phyloP scores from a whole-genome alignment of 441 rosid species.

The Populus tomentosa region DNA sequence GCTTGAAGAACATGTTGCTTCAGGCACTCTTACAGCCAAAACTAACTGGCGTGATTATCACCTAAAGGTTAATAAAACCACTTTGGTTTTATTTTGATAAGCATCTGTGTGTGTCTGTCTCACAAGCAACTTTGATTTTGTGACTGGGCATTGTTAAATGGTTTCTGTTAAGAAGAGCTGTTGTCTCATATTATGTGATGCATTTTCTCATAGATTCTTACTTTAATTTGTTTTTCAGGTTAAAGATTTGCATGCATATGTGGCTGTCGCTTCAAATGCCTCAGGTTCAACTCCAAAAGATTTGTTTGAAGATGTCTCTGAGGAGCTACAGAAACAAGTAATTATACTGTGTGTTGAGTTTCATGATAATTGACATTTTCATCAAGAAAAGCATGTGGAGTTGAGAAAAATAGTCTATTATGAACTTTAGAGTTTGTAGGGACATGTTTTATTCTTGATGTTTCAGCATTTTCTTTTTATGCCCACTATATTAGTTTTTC shows the following conservation, averaged over 20 bases:
- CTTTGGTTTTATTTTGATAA: background rate
- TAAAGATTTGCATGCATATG: constrained; percentile 74
- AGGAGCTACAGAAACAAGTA: constrained; percentile 88
- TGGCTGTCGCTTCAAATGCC: constrained; percentile 80
- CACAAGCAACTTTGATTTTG: background rate
- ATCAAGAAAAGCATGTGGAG: background rate
- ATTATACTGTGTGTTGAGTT: background rate
- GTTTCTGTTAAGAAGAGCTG: background rate
- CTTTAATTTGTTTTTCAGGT: constrained; percentile 41
- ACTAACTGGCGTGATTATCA: constrained; percentile 85
- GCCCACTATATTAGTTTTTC: background rate
- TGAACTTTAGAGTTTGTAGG: background rate
- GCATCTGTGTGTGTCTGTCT: background rate
- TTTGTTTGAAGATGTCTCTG: constrained; percentile 86
- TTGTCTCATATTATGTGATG: background rate
- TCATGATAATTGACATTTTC: background rate
- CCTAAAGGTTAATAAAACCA: constrained; percentile 44
- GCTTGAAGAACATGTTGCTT: constrained; percentile 77
- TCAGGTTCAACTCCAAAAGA: constrained; percentile 96
- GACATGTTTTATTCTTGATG: background rate
- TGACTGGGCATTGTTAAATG: background rate
- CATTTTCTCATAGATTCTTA: background rate
- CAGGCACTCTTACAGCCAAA: constrained; percentile 78
- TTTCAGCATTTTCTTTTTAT: background rate
- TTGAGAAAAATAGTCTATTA: no score